A percentile compares a stretch with the other conserved stretches of the same genome.
Evolutionary conservation across 1,284 basidiomycete genomes (phyloP).

Genomic region (Somion occarium): DNA sequence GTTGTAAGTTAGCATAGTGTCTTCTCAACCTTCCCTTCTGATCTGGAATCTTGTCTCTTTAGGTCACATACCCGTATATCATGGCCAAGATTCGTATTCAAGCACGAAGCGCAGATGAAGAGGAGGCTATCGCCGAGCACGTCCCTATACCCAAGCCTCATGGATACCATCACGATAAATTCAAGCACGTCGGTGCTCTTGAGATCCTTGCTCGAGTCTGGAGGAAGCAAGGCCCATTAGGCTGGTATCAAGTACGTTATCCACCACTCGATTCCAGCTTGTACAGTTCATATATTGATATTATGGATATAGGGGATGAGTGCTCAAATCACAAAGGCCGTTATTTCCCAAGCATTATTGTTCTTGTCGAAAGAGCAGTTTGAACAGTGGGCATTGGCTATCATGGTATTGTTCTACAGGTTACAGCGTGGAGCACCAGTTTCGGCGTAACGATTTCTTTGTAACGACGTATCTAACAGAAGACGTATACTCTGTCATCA

Average conservation of each 20-base stretch:
- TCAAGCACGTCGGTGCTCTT: constrained; percentile 66
- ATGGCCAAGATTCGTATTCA: constrained; percentile 98
- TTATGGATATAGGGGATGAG: constrained; percentile 69
- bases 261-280: not conserved
- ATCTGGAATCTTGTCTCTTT: not conserved
- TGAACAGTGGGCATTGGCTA: constrained; percentile 67
- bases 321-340: constrained; percentile 87
- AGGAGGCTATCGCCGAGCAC: constrained; percentile 42
- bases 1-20: constrained; percentile 67
- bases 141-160: constrained; percentile 31
- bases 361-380: constrained; percentile 85
- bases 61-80: constrained; percentile 92
- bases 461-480: too few relatives aligned
- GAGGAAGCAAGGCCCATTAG: constrained; percentile 70
- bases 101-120: constrained; percentile 60
- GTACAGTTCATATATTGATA: too few relatives aligned
- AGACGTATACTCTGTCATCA: too few relatives aligned
- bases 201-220: constrained; percentile 75
- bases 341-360: constrained; percentile 76
- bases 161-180: constrained; percentile 32
- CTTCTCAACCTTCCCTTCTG: constrained; percentile 1
- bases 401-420: constrained; percentile 47
- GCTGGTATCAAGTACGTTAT: constrained; percentile 92
- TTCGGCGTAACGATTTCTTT: too few relatives aligned
- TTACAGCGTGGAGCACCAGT: constrained; percentile 11